Conservation (phyloP, 2,329 filamentous ascomycete genomes). For the Aureobasidium lini region DNA sequence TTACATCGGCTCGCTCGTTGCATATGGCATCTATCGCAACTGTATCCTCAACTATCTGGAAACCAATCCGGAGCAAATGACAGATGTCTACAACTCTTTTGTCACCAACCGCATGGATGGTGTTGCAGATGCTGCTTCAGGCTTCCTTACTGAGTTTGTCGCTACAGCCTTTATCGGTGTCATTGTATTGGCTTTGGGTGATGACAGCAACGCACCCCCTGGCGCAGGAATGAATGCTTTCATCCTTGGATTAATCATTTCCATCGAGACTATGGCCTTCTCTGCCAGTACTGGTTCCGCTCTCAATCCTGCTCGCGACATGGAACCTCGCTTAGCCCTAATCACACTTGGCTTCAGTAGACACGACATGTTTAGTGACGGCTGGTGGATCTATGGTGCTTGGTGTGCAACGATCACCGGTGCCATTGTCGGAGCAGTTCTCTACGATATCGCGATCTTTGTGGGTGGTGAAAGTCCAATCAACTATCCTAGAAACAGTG, state of each 20-base stretch:
- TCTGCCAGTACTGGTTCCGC: slow-evolving; percentile 42
- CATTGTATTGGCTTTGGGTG: slow-evolving; percentile 33
- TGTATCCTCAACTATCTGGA: slow-evolving; percentile 25
- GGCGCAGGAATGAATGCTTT: slow-evolving; percentile 47
- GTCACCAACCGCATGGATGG: slow-evolving; percentile 37
- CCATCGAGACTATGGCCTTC: slow-evolving; percentile 33
- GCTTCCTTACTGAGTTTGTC: slow-evolving; percentile 44
- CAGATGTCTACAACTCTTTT: slow-evolving; percentile 33
- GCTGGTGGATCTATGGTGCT: slow-evolving; percentile 43
- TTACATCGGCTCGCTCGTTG: slow-evolving; percentile 42
- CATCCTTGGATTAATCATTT: slow-evolving; percentile 40
- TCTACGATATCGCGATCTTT: slow-evolving; percentile 46
- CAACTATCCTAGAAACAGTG: slow-evolving; percentile 37
- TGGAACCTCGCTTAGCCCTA: slow-evolving; percentile 42
- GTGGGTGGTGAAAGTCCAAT: slow-evolving; percentile 43
- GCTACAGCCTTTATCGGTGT: slow-evolving; percentile 35
- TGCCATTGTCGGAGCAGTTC: slow-evolving; percentile 36
- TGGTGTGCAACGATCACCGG: slow-evolving; percentile 35
- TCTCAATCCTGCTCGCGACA: slow-evolving; percentile 44
- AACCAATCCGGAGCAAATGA: slow-evolving; percentile 16
- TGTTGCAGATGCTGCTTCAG: slow-evolving; percentile 37
- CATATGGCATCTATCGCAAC: slow-evolving; percentile 36
- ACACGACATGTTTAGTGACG: slow-evolving; percentile 28
- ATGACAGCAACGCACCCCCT: slow-evolving; percentile 26
- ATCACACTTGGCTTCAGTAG: slow-evolving; percentile 38